These are phyloP conservation scores for Actinomortierella wolfii DNA, from an alignment of 371 early-diverging fungal species.

Conservation along the genomic window DNA sequence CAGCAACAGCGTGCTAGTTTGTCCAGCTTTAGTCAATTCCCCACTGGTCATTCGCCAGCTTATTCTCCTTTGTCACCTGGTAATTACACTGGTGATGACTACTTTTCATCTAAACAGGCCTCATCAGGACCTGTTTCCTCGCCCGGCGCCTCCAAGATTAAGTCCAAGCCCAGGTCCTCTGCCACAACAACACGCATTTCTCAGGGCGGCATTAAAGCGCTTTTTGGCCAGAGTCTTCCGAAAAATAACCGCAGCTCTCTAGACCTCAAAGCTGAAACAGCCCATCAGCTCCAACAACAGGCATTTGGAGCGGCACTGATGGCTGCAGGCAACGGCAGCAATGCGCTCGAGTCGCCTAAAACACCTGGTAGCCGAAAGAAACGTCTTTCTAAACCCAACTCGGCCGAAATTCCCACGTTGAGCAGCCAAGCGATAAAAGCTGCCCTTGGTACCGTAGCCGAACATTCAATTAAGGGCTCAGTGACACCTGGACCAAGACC, in stretches of 20 bases:
- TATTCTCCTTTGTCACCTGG: slow-evolving; percentile 35
- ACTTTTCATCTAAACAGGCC: slow-evolving; percentile 25
- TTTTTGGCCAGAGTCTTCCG: slow-evolving; percentile 31
- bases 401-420: slow-evolving; percentile 13
- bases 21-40: slow-evolving; percentile 20
- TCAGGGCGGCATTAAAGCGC: slow-evolving; percentile 43
- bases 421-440: slow-evolving; percentile 4
- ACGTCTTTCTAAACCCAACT: slow-evolving; percentile 5
- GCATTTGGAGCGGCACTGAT: slow-evolving; percentile 9
- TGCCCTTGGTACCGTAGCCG: slow-evolving; percentile 5
- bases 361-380: slow-evolving; percentile 14
- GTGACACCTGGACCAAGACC: slow-evolving; percentile 13
- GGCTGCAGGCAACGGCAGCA: slow-evolving; percentile 13
- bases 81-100: slow-evolving; percentile 34
- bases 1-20: slow-evolving; percentile 12
- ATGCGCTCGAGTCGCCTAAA: slow-evolving; percentile 11
- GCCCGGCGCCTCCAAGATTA: slow-evolving; percentile 37
- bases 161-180: slow-evolving; percentile 31
- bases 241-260: slow-evolving; percentile 32
- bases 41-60: slow-evolving; percentile 27
- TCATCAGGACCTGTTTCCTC: slow-evolving; percentile 32
- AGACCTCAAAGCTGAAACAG: slow-evolving; percentile 26
- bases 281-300: slow-evolving; percentile 10
- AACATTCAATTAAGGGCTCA: slow-evolving; percentile 6
- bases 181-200: slow-evolving; percentile 16